These are phyloP conservation scores for Ceriops decandra DNA, from an alignment of 345 rosid species.

Conservation along the genomic window DNA sequence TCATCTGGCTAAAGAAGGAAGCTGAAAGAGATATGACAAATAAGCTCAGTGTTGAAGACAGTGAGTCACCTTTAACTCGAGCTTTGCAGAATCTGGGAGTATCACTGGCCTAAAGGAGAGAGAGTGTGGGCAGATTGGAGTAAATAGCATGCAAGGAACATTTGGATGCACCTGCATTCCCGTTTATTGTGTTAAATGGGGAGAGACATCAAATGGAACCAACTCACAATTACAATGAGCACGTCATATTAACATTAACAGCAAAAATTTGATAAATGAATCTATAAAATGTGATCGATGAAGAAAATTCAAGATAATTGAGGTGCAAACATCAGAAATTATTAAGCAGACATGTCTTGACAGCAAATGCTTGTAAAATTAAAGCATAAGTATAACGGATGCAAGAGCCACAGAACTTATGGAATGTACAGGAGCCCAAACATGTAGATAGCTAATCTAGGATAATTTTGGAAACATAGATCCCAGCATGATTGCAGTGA, in stretches of 20 bases:
- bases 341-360: too few species aligned
- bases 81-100: constrained; percentile 96
- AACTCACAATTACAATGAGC: constrained; percentile 5
- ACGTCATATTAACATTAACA: not conserved
- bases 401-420: too few species aligned
- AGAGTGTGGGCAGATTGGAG: constrained; percentile 98
- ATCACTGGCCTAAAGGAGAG: constrained; percentile 96
- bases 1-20: constrained; percentile 5
- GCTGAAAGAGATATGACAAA: not conserved
- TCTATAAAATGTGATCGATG: not conserved
- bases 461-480: too few species aligned
- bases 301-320: constrained; percentile 7
- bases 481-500: too few species aligned
- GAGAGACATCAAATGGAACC: not conserved
- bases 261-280: not conserved
- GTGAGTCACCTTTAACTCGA: constrained; percentile 70
- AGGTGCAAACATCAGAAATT: not conserved
- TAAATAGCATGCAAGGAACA: constrained; percentile 97
- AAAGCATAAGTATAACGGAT: too few species aligned
- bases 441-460: too few species aligned
- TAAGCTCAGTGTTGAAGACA: not conserved
- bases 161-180: constrained; percentile 92
- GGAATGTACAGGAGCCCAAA: too few species aligned
- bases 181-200: not conserved
- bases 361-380: too few species aligned